Evolutionary conservation across 2,329 filamentous ascomycete genomes (phyloP).

Genomic region (Fusarium tuaranense): DNA sequence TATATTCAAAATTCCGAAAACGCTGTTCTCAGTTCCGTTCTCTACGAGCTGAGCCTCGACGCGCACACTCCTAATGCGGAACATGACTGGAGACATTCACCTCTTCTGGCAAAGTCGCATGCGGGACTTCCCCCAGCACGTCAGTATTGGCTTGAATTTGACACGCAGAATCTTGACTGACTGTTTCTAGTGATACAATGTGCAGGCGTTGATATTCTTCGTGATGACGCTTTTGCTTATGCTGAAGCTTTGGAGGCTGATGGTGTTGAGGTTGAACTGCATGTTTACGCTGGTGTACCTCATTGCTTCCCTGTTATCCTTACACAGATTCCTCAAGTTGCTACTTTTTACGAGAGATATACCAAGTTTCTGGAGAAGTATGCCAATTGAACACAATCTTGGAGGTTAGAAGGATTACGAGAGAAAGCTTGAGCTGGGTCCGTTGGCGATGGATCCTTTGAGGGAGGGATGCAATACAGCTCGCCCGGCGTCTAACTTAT

Average conservation of each 20-base stretch:
- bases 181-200: slow-evolving; percentile 28
- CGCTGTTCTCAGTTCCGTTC: slow-evolving; percentile 9
- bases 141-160: slow-evolving; percentile 5
- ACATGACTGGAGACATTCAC: slow-evolving; percentile 36
- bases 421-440: no score
- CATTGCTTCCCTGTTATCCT: slow-evolving; percentile 37
- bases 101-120: slow-evolving; percentile 31
- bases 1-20: slow-evolving; percentile 35
- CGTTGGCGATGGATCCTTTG: no score
- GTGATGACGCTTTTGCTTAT: slow-evolving; percentile 38
- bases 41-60: slow-evolving; percentile 27
- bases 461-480: no score
- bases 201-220: slow-evolving; percentile 31
- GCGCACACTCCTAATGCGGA: slow-evolving; percentile 12
- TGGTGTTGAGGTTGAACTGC: slow-evolving; percentile 27
- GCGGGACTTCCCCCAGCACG: slow-evolving; percentile 31
- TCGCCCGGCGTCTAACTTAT: no score
- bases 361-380: slow-evolving; percentile 6
- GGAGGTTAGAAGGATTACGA: no score
- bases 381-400: neutral
- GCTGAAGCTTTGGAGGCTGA: slow-evolving; percentile 27
- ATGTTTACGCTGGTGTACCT: slow-evolving; percentile 36
- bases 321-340: neutral
- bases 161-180: neutral
- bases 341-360: slow-evolving; percentile 23